Base-by-base conservation (phyloP, 2,329 filamentous ascomycete species). In the Pezizomycotina sp. region DNA sequence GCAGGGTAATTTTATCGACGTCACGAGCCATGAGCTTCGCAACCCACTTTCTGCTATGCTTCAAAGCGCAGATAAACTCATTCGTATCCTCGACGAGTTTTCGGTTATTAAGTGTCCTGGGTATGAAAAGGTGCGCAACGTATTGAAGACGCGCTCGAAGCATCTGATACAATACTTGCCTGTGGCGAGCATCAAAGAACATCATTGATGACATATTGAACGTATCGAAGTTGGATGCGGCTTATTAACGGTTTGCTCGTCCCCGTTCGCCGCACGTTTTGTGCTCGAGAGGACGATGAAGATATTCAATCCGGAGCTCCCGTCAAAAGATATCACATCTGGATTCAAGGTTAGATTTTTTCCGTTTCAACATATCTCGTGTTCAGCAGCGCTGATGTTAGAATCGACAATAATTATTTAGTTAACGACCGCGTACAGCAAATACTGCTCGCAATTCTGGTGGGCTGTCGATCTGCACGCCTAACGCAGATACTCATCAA, bases 101-200 rank as follows among this genome's bases (percentile, higher is more conserved):
- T 21, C 30, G 16, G 4, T 46, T 47, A 14, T 55, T n/a, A n/a
- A n/a, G n/a, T n/a, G n/a, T n/a, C n/a, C n/a, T n/a, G n/a, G n/a
- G n/a, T n/a, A n/a, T n/a, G n/a, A n/a, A n/a, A n/a, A n/a, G n/a
- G n/a, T n/a, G n/a, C n/a, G n/a, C n/a, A n/a, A n/a, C n/a, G n/a
- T n/a, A n/a, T n/a, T n/a, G n/a, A n/a, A 56, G 7, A 50, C 61
- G 26, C 44, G 65, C 3, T 53, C 50, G 3, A 84, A 53, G 77
- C 79, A 5, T 74, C 78, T n/a, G 77, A 80, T 48, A 84, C 78
- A 1, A 84, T 86, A 52, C 73, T 74, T 14, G 62, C 84, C 9
- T 89, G 80, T 55, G 76, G 77, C 33, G 78, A 73, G 51, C 80
- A 81, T 57, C 76, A 84, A 79, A 79, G 58, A 64, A 71, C 5